Conservation (phyloP, 306 rosid species). For the Pachyrhizus erosus region DNA sequence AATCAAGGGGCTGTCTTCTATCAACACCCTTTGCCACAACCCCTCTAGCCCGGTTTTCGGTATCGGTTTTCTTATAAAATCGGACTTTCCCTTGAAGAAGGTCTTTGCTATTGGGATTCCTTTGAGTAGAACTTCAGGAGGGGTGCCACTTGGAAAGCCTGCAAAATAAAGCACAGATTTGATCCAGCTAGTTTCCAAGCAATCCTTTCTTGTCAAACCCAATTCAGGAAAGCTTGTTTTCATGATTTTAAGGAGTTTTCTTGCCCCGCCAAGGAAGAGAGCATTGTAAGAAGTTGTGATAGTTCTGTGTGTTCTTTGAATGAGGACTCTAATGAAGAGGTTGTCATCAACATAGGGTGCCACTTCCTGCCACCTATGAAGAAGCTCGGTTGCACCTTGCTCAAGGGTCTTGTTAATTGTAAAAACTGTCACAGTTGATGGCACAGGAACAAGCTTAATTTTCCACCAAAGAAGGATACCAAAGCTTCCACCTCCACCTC, state of each 20-base stretch:
- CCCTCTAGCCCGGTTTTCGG: constrained; percentile 53
- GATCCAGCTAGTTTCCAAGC: constrained; percentile 69
- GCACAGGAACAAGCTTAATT: no score
- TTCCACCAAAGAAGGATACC: constrained; percentile 40
- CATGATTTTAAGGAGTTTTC: constrained; percentile 43
- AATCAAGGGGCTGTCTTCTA: constrained; percentile 50
- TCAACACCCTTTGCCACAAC: constrained; percentile 56
- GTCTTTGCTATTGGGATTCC: constrained; percentile 44
- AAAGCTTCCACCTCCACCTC: constrained; percentile 75
- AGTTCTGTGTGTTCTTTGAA: constrained; percentile 42
- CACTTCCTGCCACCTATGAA: no score
- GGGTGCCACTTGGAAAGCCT: constrained; percentile 37
- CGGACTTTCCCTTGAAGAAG: constrained; percentile 73
- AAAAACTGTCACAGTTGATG: no score
- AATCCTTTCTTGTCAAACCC: constrained; percentile 53
- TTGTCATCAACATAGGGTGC: no score
- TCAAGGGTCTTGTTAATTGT: no score
- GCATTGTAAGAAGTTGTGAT: constrained; percentile 42
- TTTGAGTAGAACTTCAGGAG: constrained; percentile 50
- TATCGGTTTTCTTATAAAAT: constrained; percentile 57
- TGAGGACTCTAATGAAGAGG: not conserved
- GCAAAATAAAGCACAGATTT: constrained; percentile 60
- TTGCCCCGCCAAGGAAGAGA: constrained; percentile 58
- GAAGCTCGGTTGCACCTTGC: no score
- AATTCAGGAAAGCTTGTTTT: constrained; percentile 65